A percentile compares a stretch with the other conserved stretches of the same genome.
phyloP scores from a whole-genome alignment of 2,329 filamentous ascomycete species.

The Ceratocystis papillata region DNA sequence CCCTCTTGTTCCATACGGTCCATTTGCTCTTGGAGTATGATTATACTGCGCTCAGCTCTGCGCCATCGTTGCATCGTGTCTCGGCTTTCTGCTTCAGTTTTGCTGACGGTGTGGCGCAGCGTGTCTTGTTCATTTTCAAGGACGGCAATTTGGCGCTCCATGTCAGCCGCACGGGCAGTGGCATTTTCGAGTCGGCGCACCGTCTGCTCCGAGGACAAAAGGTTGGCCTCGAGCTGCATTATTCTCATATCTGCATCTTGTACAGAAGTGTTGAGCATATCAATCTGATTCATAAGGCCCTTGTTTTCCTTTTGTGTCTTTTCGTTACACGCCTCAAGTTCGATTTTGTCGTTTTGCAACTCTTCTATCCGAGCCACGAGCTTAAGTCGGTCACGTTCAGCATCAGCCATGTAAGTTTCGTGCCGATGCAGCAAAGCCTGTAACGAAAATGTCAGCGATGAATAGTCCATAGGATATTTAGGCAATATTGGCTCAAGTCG shows the following conservation, averaged over 20 bases:
- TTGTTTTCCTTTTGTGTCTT: conserved; percentile 74
- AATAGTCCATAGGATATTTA: conserved; percentile 27
- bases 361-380: conserved; percentile 62
- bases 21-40: conserved; percentile 72
- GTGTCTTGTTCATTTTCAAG: conserved; percentile 72
- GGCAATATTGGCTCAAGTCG: neutral
- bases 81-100: conserved; percentile 62
- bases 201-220: conserved; percentile 67
- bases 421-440: conserved; percentile 87
- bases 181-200: conserved; percentile 63
- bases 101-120: conserved; percentile 55
- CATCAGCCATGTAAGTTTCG: conserved; percentile 88
- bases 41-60: conserved; percentile 68
- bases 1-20: conserved; percentile 81
- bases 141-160: conserved; percentile 68
- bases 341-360: conserved; percentile 62
- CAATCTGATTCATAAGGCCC: conserved; percentile 68
- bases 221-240: conserved; percentile 60
- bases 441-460: conserved; percentile 59
- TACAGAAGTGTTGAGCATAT: conserved; percentile 68
- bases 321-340: conserved; percentile 66
- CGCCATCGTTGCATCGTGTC: conserved; percentile 74
- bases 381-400: conserved; percentile 69
- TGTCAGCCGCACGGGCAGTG: conserved; percentile 60
- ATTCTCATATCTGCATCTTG: conserved; percentile 70